phyloP scores from a whole-genome alignment of 768 basidiomycete species.

The Rhodotorula toruloides region DNA sequence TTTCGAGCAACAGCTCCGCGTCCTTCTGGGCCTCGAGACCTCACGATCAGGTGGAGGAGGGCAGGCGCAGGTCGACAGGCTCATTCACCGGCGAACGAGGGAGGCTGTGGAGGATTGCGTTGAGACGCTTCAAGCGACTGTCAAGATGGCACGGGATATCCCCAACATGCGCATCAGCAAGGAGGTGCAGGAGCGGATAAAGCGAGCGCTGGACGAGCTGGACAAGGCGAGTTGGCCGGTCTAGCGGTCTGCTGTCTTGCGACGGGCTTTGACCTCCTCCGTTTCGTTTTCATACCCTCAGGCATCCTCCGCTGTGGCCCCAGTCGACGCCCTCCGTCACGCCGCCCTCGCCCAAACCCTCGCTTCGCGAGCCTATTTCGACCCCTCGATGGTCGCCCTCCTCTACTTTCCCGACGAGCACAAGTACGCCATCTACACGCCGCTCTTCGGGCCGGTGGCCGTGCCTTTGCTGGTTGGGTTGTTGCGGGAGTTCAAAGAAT shows the following conservation, averaged over 20 bases:
- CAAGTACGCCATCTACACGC: slow-evolving; percentile 93
- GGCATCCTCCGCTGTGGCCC: neutral
- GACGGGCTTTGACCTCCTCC: neutral
- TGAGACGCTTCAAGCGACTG: slow-evolving; percentile 74
- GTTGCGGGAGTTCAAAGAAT: slow-evolving; percentile 52
- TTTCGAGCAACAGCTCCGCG: slow-evolving; percentile 66
- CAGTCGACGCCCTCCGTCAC: slow-evolving; percentile 52
- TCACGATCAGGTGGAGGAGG: slow-evolving; percentile 53
- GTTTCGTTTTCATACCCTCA: neutral
- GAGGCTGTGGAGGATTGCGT: slow-evolving; percentile 65
- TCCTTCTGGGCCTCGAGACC: slow-evolving; percentile 72
- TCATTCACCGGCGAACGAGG: slow-evolving; percentile 63
- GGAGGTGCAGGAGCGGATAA: slow-evolving; percentile 68
- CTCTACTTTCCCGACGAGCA: slow-evolving; percentile 97
- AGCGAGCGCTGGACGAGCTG: slow-evolving; percentile 64
- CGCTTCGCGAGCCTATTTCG: slow-evolving; percentile 86
- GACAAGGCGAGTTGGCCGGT: slow-evolving; percentile 56
- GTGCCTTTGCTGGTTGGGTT: slow-evolving; percentile 74
- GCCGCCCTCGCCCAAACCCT: slow-evolving; percentile 62
- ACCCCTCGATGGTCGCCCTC: slow-evolving; percentile 90
- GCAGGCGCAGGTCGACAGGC: slow-evolving; percentile 74
- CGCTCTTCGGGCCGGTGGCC: slow-evolving; percentile 82
- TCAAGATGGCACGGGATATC: slow-evolving; percentile 76
- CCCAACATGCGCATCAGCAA: slow-evolving; percentile 85
- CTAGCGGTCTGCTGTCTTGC: neutral